These are phyloP conservation scores for Ophiocordyceps robertsii DNA, from an alignment of 2,329 filamentous ascomycete species.

Conservation along the genomic window DNA sequence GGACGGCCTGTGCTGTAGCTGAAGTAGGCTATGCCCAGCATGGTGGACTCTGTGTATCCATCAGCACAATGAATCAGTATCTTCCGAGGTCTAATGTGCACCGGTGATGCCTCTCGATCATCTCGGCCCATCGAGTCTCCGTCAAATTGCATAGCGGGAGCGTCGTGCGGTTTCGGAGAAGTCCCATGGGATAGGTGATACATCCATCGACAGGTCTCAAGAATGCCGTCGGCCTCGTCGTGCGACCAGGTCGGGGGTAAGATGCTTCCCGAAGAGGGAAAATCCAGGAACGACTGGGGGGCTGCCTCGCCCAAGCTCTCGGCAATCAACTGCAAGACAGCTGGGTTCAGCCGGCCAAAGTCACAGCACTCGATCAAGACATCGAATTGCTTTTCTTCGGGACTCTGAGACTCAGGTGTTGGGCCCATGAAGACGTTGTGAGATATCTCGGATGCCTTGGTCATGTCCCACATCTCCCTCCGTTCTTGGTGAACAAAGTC, in stretches of 20 bases:
- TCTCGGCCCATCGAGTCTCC: neutral
- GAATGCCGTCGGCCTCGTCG: slow-evolving; percentile 66
- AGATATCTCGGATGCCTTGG: slow-evolving; percentile 75
- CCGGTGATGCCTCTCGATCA: slow-evolving; percentile 3
- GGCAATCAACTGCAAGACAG: slow-evolving; percentile 49
- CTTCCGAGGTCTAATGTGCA: slow-evolving; percentile 36
- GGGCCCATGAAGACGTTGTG: slow-evolving; percentile 84
- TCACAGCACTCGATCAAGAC: slow-evolving; percentile 84
- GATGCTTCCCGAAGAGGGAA: slow-evolving; percentile 90
- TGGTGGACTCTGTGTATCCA: slow-evolving; percentile 87
- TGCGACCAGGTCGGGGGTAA: slow-evolving; percentile 74
- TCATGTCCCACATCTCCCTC: slow-evolving; percentile 88
- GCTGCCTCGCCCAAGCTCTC: slow-evolving; percentile 34
- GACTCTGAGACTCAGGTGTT: slow-evolving; percentile 56
- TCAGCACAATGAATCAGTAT: slow-evolving; percentile 89
- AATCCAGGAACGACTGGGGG: slow-evolving; percentile 40
- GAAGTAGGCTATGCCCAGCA: slow-evolving; percentile 81
- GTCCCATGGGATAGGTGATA: slow-evolving; percentile 66
- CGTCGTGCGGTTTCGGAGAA: slow-evolving; percentile 22
- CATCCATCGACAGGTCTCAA: slow-evolving; percentile 84
- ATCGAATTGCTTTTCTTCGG: slow-evolving; percentile 56
- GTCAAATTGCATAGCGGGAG: neutral
- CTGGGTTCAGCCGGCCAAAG: slow-evolving; percentile 60
- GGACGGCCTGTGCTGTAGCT: slow-evolving; percentile 80
- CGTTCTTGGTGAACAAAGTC: slow-evolving; percentile 88